These are phyloP conservation scores for Adiantum capillusveneris DNA, from an alignment of 75 land plant genomes.

Conservation along the genomic window DNA sequence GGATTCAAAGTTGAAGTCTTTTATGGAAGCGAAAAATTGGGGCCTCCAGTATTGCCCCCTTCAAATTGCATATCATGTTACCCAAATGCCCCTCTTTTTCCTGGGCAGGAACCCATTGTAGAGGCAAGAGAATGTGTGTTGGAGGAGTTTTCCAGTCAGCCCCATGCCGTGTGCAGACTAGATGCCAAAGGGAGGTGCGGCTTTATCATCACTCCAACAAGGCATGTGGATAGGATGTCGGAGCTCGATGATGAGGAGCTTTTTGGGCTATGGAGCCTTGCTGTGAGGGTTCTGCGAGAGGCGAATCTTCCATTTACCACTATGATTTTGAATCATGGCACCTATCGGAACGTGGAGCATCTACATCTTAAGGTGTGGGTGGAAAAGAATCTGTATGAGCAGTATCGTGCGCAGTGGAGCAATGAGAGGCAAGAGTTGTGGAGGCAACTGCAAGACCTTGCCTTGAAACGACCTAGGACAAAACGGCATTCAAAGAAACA, in stretches of 20 bases:
- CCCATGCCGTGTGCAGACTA: constrained; percentile 13
- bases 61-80: constrained; percentile 22
- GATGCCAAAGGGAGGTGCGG: constrained; percentile 35
- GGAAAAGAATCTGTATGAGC: background rate
- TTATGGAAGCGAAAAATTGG: constrained; percentile 9
- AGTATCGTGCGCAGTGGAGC: background rate
- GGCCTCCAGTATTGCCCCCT: constrained; percentile 11
- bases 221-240: constrained; percentile 28
- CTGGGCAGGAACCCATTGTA: constrained; percentile 4
- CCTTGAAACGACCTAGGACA: background rate
- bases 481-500: background rate
- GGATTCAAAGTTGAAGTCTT: constrained; percentile 15
- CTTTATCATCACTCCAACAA: constrained; percentile 18
- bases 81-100: constrained; percentile 14
- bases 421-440: constrained; percentile 6
- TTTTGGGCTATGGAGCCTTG: constrained; percentile 15
- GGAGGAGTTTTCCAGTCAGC: constrained; percentile 15
- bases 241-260: constrained; percentile 29
- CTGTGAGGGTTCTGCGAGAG: constrained; percentile 16
- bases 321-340: constrained; percentile 30
- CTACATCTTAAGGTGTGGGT: constrained; percentile 35
- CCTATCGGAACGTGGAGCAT: constrained; percentile 22
- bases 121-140: constrained; percentile 21
- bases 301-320: constrained; percentile 6
- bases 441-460: constrained; percentile 5